Percentiles rank a stretch among this genome's conserved stretches.
Conservation (phyloP, 768 basidiomycete species). For the Auriculariales sp. region DNA sequence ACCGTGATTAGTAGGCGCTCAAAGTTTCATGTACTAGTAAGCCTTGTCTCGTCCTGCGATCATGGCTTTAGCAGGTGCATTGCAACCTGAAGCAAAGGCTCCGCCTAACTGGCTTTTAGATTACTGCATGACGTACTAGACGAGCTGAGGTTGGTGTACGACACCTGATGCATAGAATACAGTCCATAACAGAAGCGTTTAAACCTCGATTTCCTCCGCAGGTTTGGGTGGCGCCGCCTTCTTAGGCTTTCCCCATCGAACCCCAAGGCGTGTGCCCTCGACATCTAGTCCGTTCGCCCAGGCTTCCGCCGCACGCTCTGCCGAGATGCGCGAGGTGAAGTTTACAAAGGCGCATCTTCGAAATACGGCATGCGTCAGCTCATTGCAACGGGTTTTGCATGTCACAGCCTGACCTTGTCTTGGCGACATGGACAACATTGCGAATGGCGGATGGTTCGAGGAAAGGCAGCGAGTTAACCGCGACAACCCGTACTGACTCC, state of each 20-base stretch:
- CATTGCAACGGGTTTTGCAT: background rate
- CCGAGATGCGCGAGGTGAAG: slow-evolving; percentile 68
- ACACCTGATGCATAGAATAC: too few relatives aligned
- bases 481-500: slow-evolving; percentile 54
- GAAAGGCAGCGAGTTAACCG: slow-evolving; percentile 51
- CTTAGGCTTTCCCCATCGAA: slow-evolving; percentile 84
- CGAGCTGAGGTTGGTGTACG: too few relatives aligned
- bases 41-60: too few relatives aligned
- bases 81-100: too few relatives aligned
- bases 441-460: slow-evolving; percentile 53
- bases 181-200: too few relatives aligned
- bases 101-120: too few relatives aligned
- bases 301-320: slow-evolving; percentile 77
- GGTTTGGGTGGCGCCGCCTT: slow-evolving; percentile 16
- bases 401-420: slow-evolving; percentile 39
- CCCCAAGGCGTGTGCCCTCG: slow-evolving; percentile 52
- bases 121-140: too few relatives aligned
- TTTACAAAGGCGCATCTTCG: slow-evolving; percentile 91
- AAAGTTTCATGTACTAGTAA: too few relatives aligned
- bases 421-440: slow-evolving; percentile 75
- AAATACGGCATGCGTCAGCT: background rate
- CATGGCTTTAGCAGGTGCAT: too few relatives aligned
- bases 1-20: too few relatives aligned
- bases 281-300: slow-evolving; percentile 88
- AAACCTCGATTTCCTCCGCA: too few relatives aligned